Base-by-base conservation (phyloP, 805 yeast genomes). In the Blastobotrys chiropterorum region DNA sequence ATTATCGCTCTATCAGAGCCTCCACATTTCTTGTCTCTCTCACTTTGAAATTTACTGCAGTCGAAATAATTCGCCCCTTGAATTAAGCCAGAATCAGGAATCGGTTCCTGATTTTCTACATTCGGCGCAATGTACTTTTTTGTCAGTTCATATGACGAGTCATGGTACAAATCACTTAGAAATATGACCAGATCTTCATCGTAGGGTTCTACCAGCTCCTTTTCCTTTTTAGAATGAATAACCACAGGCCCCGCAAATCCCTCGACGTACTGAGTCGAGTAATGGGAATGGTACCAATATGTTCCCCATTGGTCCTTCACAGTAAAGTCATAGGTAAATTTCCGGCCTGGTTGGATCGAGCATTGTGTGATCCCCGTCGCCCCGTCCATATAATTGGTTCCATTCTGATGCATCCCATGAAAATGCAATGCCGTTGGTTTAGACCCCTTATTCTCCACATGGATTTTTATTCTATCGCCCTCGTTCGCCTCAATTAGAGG, bases 281-380 rank as follows among this genome's bases (percentile, higher is more conserved):
- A 68, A 49, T 79, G 83, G 3, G 81, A 71, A 55, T 79, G 84
- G 61, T 78, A 79, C 83, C 83, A 79, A 49, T 66, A 74, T 0
- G 81, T 72, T 0, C 84, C 84, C 26, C 67, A 61, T 50, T 75
- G 79, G 46, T 65, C 65, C 1, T 57, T 62, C 2, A 69, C 62
- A 15, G 69, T 69, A 59, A 79, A 78, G 42, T 65, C 59, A 56
- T 79, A 76, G 0, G 68, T 63, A 61, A 71, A 77, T 2, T 64
- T 52, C 5, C 60, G 64, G 0, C 78, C 79, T 7, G 75, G 71
- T 4, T 62, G 63, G n/a, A 79, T 74, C 1, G 79, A 76, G 49
- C 78, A 72, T 56, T 79, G 82, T 5, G 80, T 74, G 38, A 78
- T 66, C 2, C 74, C 77, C 0, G 75, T 67, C 1, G 74, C 78